phyloP scores from a whole-genome alignment of 73 alveolate species.

The Paramecium sonneborni region DNA sequence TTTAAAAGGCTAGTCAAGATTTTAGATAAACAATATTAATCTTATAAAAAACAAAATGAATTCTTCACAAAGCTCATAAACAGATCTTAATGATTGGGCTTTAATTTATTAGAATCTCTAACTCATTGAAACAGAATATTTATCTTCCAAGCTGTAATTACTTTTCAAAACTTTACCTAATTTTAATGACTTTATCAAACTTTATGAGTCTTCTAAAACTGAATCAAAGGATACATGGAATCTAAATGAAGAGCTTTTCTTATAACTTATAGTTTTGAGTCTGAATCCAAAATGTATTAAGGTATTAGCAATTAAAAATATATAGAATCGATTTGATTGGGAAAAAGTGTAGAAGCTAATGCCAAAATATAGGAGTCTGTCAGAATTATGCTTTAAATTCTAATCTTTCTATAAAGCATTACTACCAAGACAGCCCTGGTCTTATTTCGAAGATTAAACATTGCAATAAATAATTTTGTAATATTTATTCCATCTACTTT shows the following conservation, averaged over 20 bases:
- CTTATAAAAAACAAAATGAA: neutral
- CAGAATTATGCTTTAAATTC: constrained; percentile 25
- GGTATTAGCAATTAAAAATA: neutral
- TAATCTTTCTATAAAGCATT: constrained; percentile 20
- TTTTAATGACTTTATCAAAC: constrained; percentile 3
- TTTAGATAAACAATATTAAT: neutral
- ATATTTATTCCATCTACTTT: neutral
- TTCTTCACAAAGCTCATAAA: constrained; percentile 11
- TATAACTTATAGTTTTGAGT: neutral
- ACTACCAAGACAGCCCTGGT: constrained; percentile 12
- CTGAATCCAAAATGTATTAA: neutral
- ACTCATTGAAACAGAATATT: neutral
- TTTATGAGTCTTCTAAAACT: neutral
- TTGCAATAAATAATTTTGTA: neutral
- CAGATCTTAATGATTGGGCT: neutral
- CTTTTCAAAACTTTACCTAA: neutral
- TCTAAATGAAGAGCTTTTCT: neutral
- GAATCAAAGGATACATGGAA: neutral
- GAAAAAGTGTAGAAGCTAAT: neutral
- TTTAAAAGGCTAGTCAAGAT: neutral
- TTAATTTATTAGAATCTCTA: neutral
- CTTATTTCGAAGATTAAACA: neutral
- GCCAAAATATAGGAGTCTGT: neutral
- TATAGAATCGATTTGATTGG: constrained; percentile 29
- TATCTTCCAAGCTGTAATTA: constrained; percentile 8